phyloP scores from a whole-genome alignment of 768 basidiomycete species.

The Termitomyces sp. region DNA sequence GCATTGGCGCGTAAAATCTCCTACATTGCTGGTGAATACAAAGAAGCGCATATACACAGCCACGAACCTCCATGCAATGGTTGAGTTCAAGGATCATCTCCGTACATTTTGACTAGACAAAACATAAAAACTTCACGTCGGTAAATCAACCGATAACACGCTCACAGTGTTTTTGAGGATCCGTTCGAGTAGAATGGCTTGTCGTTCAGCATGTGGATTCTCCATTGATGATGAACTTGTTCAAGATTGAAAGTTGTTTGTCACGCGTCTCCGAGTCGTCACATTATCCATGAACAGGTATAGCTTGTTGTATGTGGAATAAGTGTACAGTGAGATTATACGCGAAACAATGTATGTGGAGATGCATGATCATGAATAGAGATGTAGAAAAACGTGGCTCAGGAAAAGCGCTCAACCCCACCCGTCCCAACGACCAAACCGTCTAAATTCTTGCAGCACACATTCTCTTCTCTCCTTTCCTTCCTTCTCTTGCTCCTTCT shows the following conservation, averaged over 20 bases:
- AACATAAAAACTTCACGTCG: background rate
- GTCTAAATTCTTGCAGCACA: conserved; percentile 70
- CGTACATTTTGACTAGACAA: conserved; percentile 80
- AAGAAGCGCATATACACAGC: background rate
- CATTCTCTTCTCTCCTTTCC: conserved; percentile 65
- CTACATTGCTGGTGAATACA: conserved; percentile 35
- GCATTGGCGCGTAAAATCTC: conserved; percentile 80
- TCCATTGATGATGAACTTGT: conserved; percentile 56
- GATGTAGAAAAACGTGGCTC: background rate
- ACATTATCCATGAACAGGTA: background rate
- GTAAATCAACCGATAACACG: background rate
- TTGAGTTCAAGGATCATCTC: conserved; percentile 89
- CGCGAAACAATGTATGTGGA: conserved; percentile 1
- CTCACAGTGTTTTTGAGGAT: conserved; percentile 88
- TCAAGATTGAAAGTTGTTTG: conserved; percentile 7
- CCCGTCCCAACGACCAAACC: conserved; percentile 88
- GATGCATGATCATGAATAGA: conserved; percentile 10
- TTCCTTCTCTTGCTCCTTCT: conserved; percentile 56
- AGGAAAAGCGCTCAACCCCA: conserved; percentile 51
- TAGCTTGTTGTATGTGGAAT: conserved; percentile 2
- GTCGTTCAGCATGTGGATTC: conserved; percentile 92
- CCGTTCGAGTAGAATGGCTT: conserved; percentile 86
- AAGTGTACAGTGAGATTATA: conserved; percentile 13
- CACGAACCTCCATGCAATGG: conserved; percentile 73
- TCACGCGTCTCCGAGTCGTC: conserved; percentile 12